These are phyloP conservation scores for Phoma herbarum DNA, from an alignment of 2,329 filamentous ascomycete species.

Conservation along the genomic window DNA sequence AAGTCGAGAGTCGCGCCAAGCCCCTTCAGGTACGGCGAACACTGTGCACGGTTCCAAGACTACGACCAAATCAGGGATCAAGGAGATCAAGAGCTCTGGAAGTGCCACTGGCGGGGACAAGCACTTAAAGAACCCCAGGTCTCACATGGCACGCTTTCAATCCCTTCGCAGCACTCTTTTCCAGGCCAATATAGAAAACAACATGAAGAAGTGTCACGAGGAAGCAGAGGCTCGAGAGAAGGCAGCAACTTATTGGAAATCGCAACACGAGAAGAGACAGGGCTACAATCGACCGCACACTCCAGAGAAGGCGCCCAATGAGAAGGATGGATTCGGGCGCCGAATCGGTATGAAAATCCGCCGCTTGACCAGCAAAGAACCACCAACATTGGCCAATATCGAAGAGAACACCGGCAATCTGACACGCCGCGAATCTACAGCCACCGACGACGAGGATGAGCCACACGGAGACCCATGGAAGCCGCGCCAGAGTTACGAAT, in stretches of 20 bases:
- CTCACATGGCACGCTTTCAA: constrained; percentile 46
- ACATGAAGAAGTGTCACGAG: constrained; percentile 30
- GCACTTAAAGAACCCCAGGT: constrained; percentile 27
- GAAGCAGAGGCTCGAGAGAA: constrained; percentile 34
- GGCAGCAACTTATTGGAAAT: constrained; percentile 36
- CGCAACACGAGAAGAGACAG: constrained; percentile 40
- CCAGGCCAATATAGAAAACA: constrained; percentile 41
- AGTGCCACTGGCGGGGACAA: constrained; percentile 10
- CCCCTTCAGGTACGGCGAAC: constrained; percentile 7
- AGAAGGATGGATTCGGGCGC: constrained; percentile 33
- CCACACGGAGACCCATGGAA: constrained; percentile 11
- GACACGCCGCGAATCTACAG: constrained; percentile 34
- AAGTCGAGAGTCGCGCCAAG: constrained; percentile 20
- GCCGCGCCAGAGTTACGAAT: constrained; percentile 27
- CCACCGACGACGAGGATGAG: constrained; percentile 33
- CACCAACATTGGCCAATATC: constrained; percentile 35
- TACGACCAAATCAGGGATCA: constrained; percentile 22
- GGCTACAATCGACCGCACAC: constrained; percentile 40
- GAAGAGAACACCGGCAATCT: constrained; percentile 31
- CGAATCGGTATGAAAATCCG: constrained; percentile 39
- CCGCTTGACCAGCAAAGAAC: constrained; percentile 43
- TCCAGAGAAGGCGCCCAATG: constrained; percentile 27
- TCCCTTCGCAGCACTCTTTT: constrained; percentile 48
- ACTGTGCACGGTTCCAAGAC: constrained; percentile 22
- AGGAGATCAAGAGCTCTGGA: constrained; percentile 14